Conservation (phyloP, 495 filamentous ascomycete genomes). For the Neurospora sp. region DNA sequence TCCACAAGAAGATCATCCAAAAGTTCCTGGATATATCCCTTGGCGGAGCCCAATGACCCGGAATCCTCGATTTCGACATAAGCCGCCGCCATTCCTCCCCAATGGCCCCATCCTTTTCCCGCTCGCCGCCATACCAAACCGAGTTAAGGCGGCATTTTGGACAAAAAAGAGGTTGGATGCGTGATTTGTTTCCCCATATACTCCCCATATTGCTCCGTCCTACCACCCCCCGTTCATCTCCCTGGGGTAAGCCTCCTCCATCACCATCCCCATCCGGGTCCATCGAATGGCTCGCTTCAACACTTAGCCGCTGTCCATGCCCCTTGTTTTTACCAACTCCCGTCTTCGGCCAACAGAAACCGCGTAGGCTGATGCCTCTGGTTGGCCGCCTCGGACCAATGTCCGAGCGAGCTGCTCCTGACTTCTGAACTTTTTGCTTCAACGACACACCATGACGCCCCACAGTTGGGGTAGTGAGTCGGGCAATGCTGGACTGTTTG, state of each 20-base stretch:
- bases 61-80: neutral
- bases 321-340: neutral
- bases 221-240: constrained; percentile 7
- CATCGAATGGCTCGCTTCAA: constrained; percentile 1
- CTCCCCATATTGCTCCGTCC: constrained; percentile 26
- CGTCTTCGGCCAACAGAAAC: neutral
- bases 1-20: neutral
- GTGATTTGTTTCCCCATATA: constrained; percentile 27
- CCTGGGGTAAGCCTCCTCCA: neutral
- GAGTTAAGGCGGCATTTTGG: neutral
- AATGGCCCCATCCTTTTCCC: constrained; percentile 1
- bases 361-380: neutral
- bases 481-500: neutral
- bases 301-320: neutral
- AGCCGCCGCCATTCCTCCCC: neutral
- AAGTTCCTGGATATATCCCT: neutral
- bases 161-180: constrained; percentile 16
- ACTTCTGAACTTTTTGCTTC: neutral
- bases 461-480: neutral
- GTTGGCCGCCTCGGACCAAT: constrained; percentile 22
- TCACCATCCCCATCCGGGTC: neutral
- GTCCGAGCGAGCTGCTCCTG: constrained; percentile 22
- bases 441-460: neutral
- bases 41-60: neutral
- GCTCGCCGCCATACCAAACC: constrained; percentile 4